A percentile compares a stretch with the other conserved stretches of the same genome.
These are phyloP conservation scores for Xylaria curta DNA, from an alignment of 495 filamentous ascomycete genomes.

Conservation along the genomic window DNA sequence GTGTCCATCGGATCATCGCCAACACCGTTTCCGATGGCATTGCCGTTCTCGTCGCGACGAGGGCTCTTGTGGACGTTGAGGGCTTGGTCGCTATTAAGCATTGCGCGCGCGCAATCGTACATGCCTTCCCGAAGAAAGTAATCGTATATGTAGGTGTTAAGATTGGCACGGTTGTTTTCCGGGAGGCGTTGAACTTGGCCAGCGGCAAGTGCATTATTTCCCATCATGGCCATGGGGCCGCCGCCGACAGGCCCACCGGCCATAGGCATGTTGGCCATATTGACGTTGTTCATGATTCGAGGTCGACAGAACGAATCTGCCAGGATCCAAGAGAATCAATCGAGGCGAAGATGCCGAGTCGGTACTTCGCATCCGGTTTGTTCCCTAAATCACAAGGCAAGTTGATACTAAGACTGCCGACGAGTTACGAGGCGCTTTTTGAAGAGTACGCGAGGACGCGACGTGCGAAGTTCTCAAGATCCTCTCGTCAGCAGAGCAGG, in stretches of 20 bases:
- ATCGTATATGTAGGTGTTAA: constrained; percentile 98
- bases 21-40: constrained; percentile 69
- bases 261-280: constrained; percentile 68
- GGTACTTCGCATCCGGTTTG: constrained; percentile 27
- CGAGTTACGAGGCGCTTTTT: not conserved
- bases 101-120: constrained; percentile 76
- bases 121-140: constrained; percentile 87
- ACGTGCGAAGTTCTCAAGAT: constrained; percentile 2
- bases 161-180: constrained; percentile 53
- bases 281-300: constrained; percentile 73
- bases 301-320: constrained; percentile 39
- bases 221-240: constrained; percentile 74
- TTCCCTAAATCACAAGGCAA: constrained; percentile 11
- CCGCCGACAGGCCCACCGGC: constrained; percentile 65
- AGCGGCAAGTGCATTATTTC: constrained; percentile 60
- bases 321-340: constrained; percentile 34
- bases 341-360: constrained; percentile 25
- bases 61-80: constrained; percentile 63
- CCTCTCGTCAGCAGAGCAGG: constrained; percentile 25
- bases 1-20: constrained; percentile 84
- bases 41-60: constrained; percentile 67
- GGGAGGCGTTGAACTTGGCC: constrained; percentile 45
- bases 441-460: constrained; percentile 10
- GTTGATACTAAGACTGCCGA: constrained; percentile 15
- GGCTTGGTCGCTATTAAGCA: constrained; percentile 67